Percentiles rank a stretch among this genome's conserved stretches.
phyloP scores from a whole-genome alignment of 805 yeast species.

The Myxozyma nipponensis region DNA sequence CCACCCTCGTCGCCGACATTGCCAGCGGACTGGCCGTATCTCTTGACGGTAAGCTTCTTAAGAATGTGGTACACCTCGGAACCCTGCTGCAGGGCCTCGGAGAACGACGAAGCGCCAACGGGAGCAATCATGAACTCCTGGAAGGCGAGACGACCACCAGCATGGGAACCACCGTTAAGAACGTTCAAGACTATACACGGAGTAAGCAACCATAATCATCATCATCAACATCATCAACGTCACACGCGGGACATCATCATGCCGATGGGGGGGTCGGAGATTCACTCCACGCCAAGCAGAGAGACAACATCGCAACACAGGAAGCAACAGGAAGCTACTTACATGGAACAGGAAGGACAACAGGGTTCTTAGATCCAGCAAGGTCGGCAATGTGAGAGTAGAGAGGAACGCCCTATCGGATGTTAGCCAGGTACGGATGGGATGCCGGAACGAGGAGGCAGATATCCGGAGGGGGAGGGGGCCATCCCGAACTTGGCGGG shows the following conservation, averaged over 20 bases:
- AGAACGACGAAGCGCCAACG: slow-evolving; percentile 80
- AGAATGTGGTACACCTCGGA: slow-evolving; percentile 96
- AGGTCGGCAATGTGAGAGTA: slow-evolving; percentile 86
- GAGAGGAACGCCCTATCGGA: slow-evolving; percentile 65
- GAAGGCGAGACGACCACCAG: slow-evolving; percentile 98
- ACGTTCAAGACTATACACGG: slow-evolving; percentile 77
- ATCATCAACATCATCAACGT: too few species aligned
- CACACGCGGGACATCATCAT: background rate
- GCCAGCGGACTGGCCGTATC: slow-evolving; percentile 97
- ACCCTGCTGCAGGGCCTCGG: slow-evolving; percentile 96
- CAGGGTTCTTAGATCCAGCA: slow-evolving; percentile 73
- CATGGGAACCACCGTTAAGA: slow-evolving; percentile 99
- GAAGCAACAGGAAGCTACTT: slow-evolving; percentile 5
- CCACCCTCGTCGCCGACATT: slow-evolving; percentile 99
- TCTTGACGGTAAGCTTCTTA: slow-evolving; percentile 87
- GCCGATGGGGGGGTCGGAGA: too few species aligned
- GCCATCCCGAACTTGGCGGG: too few species aligned
- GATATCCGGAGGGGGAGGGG: too few species aligned
- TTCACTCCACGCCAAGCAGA: too few species aligned
- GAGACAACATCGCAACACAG: too few species aligned
- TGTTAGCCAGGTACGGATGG: slow-evolving; percentile 7
- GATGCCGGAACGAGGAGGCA: slow-evolving; percentile 7
- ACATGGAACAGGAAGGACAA: slow-evolving; percentile 91
- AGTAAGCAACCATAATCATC: slow-evolving; percentile 1
- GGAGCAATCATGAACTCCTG: slow-evolving; percentile 99